Conservation (phyloP, 2,329 filamentous ascomycete species). For the Sclerotinia nivalis region DNA sequence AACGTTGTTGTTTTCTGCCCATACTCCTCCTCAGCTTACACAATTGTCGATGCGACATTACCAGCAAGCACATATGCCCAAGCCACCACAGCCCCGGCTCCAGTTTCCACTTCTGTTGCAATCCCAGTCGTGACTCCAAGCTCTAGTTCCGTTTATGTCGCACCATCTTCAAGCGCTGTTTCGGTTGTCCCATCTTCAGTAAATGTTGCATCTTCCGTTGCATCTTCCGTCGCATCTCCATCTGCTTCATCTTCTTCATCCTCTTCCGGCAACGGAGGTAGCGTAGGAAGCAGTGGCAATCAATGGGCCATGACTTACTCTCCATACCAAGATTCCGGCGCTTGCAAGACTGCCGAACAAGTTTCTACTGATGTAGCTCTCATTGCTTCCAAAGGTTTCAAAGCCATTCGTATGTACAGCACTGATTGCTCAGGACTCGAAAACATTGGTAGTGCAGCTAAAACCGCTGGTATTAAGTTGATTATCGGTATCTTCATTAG, state of each 20-base stretch:
- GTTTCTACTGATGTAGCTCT: conserved; percentile 61
- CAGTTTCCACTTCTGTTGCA: background rate
- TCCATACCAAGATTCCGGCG: conserved; percentile 60
- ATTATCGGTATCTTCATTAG: conserved; percentile 89
- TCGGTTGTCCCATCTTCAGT: background rate
- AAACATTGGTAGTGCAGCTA: conserved; percentile 70
- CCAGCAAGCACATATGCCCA: conserved; percentile 1
- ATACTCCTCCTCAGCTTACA: conserved; percentile 49
- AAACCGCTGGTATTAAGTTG: conserved; percentile 68
- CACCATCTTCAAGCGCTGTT: conserved; percentile 9
- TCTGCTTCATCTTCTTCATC: conserved; percentile 57
- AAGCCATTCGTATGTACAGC: conserved; percentile 78
- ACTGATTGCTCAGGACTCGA: conserved; percentile 84
- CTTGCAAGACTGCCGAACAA: conserved; percentile 64
- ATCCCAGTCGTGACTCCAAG: conserved; percentile 28
- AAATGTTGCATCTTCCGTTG: conserved; percentile 37
- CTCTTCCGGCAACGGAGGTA: conserved; percentile 32
- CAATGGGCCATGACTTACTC: conserved; percentile 79
- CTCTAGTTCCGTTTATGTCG: conserved; percentile 33
- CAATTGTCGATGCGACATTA: background rate
- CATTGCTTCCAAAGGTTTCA: conserved; percentile 68
- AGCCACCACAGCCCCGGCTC: conserved; percentile 39
- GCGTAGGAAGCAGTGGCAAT: conserved; percentile 31
- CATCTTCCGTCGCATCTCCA: conserved; percentile 25
- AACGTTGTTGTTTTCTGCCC: conserved; percentile 71